Conservation (phyloP, 768 basidiomycete species). For the Heimioporus sp. region DNA sequence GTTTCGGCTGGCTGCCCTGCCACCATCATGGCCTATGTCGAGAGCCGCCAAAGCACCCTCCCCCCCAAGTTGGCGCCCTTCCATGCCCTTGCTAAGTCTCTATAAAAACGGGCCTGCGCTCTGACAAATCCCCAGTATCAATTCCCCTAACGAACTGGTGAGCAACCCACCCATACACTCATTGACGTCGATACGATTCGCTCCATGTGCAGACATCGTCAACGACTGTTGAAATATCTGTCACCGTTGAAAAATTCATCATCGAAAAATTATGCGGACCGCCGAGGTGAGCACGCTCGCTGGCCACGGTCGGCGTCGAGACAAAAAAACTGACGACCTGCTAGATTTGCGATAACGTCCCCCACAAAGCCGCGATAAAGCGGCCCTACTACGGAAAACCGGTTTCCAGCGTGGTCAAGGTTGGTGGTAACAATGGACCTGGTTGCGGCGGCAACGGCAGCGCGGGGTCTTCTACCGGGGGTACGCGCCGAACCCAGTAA, state of each 20-base stretch:
- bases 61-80: no score
- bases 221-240: neutral
- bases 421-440: neutral
- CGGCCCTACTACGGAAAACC: constrained; percentile 13
- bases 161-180: constrained; percentile 1
- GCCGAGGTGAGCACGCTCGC: constrained; percentile 3
- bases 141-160: constrained; percentile 4
- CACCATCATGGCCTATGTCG: no score
- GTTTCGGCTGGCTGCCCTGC: no score
- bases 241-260: neutral
- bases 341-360: constrained; percentile 2
- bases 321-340: neutral
- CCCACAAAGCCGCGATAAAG: constrained; percentile 6
- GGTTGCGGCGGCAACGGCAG: neutral
- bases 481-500: neutral
- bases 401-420: no score
- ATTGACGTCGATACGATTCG: neutral
- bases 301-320: neutral
- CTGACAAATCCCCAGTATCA: no score
- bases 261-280: constrained; percentile 6
- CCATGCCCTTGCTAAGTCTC: neutral
- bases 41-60: neutral
- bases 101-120: constrained; percentile 14
- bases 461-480: neutral
- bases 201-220: neutral